Conservation (phyloP, 2,329 filamentous ascomycete genomes). For the Leptographium lundbergii region DNA sequence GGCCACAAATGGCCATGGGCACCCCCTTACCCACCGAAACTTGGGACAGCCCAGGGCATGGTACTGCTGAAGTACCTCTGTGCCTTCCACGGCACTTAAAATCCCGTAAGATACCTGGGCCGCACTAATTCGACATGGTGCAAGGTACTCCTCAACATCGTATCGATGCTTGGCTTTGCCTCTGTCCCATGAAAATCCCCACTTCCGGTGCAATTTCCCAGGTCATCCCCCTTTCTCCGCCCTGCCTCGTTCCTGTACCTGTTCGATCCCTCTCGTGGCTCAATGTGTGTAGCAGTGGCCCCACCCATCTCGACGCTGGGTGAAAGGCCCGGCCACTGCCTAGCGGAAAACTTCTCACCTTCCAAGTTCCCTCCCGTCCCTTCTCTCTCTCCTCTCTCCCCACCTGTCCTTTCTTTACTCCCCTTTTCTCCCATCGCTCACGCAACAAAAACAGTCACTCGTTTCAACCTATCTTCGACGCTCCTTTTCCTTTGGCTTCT, state of each 20-base stretch:
- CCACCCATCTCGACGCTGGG: background rate
- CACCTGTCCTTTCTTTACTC: background rate
- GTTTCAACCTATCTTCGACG: background rate
- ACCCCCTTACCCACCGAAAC: background rate
- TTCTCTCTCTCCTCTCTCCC: background rate
- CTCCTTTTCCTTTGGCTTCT: background rate
- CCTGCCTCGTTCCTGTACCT: background rate
- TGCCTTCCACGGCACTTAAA: background rate
- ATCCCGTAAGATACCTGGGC: background rate
- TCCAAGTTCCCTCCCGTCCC: conserved; percentile 1
- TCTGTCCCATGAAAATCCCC: background rate
- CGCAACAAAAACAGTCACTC: conserved; percentile 1
- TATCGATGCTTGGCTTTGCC: background rate
- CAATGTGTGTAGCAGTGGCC: background rate
- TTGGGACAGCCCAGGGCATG: background rate
- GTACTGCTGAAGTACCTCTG: background rate
- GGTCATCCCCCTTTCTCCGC: background rate
- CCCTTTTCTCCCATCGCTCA: background rate
- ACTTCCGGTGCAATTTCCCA: conserved; percentile 7
- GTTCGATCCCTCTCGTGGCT: background rate
- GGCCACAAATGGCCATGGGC: background rate
- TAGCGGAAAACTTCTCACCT: conserved; percentile 2
- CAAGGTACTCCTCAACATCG: background rate
- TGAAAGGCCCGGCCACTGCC: background rate
- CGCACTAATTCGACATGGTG: background rate